phyloP scores from a whole-genome alignment of 306 rosid species.

The Fragaria ananassa region DNA sequence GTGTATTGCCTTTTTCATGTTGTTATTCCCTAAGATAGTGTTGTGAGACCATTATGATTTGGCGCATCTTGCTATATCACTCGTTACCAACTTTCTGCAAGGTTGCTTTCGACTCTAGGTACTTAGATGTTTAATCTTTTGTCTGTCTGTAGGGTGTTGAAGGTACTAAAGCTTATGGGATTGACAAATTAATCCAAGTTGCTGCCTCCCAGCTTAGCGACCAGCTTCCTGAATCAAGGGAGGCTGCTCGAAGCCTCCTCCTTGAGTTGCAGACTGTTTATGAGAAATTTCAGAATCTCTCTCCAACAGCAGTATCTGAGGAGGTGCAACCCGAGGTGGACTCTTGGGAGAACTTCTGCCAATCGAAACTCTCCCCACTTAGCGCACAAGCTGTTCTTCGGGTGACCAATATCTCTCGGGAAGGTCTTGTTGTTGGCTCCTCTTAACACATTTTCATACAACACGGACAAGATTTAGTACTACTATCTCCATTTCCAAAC shows the following conservation, averaged over 20 bases:
- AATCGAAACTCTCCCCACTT: constrained; percentile 76
- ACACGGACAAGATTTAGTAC: constrained; percentile 20
- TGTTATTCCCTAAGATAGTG: neutral
- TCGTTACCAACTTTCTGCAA: neutral
- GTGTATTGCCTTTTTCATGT: neutral
- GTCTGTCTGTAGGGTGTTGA: constrained; percentile 67
- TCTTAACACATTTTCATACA: neutral
- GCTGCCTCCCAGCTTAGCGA: constrained; percentile 95
- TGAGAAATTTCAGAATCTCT: constrained; percentile 45
- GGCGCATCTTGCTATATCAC: neutral
- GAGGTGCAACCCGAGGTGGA: constrained; percentile 39
- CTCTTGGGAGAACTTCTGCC: constrained; percentile 93
- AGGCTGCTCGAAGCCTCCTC: constrained; percentile 84
- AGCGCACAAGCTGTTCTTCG: constrained; percentile 98
- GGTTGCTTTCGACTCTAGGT: neutral
- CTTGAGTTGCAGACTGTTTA: constrained; percentile 81
- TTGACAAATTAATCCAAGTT: constrained; percentile 84
- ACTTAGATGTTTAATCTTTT: constrained; percentile 3
- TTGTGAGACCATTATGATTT: neutral
- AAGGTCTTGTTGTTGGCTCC: constrained; percentile 2
- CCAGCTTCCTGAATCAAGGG: constrained; percentile 96
- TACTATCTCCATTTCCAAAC: constrained; percentile 15
- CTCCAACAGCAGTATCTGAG: constrained; percentile 32
- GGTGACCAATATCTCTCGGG: constrained; percentile 18
- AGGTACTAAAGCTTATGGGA: constrained; percentile 79